Evolutionary conservation across 2,329 filamentous ascomycete species (phyloP).

Genomic region (Paramyrothecium sp.): DNA sequence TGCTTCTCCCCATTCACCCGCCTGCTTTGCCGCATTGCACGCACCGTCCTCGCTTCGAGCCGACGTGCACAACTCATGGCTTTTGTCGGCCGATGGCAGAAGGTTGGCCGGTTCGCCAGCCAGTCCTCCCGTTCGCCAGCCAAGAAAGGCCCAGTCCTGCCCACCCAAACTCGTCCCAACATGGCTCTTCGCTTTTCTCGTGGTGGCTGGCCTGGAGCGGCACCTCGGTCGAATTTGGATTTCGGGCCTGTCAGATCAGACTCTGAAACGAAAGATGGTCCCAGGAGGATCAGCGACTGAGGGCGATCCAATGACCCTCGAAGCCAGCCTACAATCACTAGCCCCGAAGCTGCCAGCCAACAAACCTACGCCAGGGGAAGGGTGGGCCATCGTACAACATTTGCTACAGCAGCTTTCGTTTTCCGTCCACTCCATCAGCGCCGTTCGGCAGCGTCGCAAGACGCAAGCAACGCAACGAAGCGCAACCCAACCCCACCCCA

Average conservation of each 20-base stretch:
- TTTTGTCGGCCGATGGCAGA: too few species aligned
- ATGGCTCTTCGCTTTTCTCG: background rate
- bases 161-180: background rate
- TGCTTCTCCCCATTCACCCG: background rate
- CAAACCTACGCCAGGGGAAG: background rate
- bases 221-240: background rate
- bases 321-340: background rate
- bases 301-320: background rate
- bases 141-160: too few species aligned
- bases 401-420: too few species aligned
- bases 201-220: background rate
- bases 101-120: too few species aligned
- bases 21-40: background rate
- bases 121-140: too few species aligned
- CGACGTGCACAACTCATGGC: too few species aligned
- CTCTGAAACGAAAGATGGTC: background rate
- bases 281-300: background rate
- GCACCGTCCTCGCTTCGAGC: too few species aligned
- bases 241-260: background rate
- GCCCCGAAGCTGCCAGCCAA: background rate
- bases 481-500: too few species aligned
- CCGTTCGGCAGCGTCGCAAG: too few species aligned
- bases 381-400: too few species aligned
- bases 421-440: too few species aligned
- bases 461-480: too few species aligned